Evolutionary conservation across 2,329 filamentous ascomycete genomes (phyloP), one percentile per base, ranked within the genome.

Genomic region (Sclerotiophoma versabilis): DNA sequence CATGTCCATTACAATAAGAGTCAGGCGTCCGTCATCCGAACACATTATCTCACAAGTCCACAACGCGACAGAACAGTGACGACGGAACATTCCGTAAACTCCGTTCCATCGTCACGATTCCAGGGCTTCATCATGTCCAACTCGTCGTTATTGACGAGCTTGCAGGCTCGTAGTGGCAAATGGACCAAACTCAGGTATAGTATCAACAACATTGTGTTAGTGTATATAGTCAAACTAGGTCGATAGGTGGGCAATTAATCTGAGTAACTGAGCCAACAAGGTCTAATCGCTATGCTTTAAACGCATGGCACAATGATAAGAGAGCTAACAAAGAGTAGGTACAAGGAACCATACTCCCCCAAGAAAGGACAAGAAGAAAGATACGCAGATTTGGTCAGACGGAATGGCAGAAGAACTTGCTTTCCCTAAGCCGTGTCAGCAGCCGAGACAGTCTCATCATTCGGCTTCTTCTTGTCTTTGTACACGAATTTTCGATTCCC

Each of bases 401-500:
- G n/a, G 22, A 5, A 23, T 20, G 25, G 1, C 7, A 37, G 15
- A 26, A 30, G 8, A 19, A 11, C 9, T 4, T 9, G n/a, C 3
- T 26, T 9, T 15, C 5, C 5, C 23, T 43, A 43, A 0, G 23
- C 29, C 17, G 47, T 49, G 30, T 49, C 47, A 14, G 37, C 47
- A 10, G 47, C 30, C 11, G 47, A 49, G 12, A 36, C 15, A 14
- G 30, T 36, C 7, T 38, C 47, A 20, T 49, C 47, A n/a, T 36
- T 15, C 14, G 47, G 38, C 27, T 48, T 34, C 44, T 49, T 54
- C 38, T 44, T 45, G 15, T 33, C 51, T 15, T 42, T 53, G 26
- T 64, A 74, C 2, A 65, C 60, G 53, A 76, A 75, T 48, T 59
- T 69, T 10, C 65, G 57, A 2, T 71, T 66, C 0, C 69, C 72